Evolutionary conservation across 768 basidiomycete genomes (phyloP).

Genomic region (Sarcodon aspratus): DNA sequence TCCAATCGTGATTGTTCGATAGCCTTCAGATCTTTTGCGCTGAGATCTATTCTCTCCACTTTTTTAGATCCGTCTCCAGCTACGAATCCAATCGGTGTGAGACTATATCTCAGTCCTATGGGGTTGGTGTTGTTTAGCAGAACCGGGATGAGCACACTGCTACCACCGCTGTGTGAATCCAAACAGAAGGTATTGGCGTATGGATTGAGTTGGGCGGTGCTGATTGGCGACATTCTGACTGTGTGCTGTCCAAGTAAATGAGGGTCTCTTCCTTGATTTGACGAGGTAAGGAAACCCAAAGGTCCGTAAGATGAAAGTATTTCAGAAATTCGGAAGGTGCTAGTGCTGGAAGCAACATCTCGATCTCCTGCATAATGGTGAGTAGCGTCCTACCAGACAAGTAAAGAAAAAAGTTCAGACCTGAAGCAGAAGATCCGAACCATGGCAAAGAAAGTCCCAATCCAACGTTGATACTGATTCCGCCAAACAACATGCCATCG

Average conservation of each 20-base stretch:
- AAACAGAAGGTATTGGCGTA: slow-evolving; percentile 66
- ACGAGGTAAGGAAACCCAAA: slow-evolving; percentile 34
- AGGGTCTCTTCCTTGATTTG: slow-evolving; percentile 30
- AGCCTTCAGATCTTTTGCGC: slow-evolving; percentile 51
- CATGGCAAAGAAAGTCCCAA: slow-evolving; percentile 11
- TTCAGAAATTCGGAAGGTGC: slow-evolving; percentile 34
- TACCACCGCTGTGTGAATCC: slow-evolving; percentile 26
- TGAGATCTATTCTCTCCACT: slow-evolving; percentile 44
- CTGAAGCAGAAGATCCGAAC: slow-evolving; percentile 21
- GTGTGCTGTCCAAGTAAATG: slow-evolving; percentile 83
- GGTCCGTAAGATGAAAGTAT: slow-evolving; percentile 34
- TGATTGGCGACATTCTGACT: slow-evolving; percentile 86
- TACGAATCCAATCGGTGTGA: slow-evolving; percentile 44
- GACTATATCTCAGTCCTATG: slow-evolving; percentile 55
- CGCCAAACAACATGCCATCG: slow-evolving; percentile 64
- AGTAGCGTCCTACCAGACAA: too few relatives aligned
- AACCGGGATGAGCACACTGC: slow-evolving; percentile 63
- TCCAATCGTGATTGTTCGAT: slow-evolving; percentile 54
- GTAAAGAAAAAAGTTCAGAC: background rate
- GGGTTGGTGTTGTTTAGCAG: slow-evolving; percentile 87
- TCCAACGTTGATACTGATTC: slow-evolving; percentile 46
- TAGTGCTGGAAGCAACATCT: slow-evolving; percentile 7
- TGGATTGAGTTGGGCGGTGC: slow-evolving; percentile 86
- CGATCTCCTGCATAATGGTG: slow-evolving; percentile 5
- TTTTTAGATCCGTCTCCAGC: slow-evolving; percentile 20